Evolutionary conservation across 176 grass and related monocot genomes (phyloP).

Genomic region (Microstegium vimineum): DNA sequence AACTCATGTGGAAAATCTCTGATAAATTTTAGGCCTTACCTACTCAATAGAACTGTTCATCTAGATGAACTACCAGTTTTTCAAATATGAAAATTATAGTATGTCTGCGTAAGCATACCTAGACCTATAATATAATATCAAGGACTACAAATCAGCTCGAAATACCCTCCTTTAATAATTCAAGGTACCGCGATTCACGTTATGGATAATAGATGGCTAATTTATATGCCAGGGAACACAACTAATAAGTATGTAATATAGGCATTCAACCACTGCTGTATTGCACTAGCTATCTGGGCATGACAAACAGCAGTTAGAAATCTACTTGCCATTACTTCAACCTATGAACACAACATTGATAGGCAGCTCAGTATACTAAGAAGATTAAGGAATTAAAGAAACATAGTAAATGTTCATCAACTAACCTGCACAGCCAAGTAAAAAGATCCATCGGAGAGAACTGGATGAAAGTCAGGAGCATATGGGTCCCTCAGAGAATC

Average conservation of each 20-base stretch:
- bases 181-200: background rate
- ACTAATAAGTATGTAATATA: background rate
- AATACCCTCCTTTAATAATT: background rate
- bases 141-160: background rate
- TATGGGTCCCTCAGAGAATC: slow-evolving; percentile 57
- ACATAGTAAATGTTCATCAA: background rate
- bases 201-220: background rate
- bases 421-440: slow-evolving; percentile 80
- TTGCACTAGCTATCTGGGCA: slow-evolving; percentile 14
- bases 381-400: background rate
- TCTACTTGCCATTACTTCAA: background rate
- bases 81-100: background rate
- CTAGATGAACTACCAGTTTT: background rate
- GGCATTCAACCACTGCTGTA: background rate
- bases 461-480: slow-evolving; percentile 72
- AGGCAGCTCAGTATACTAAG: background rate
- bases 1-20: background rate
- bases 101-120: background rate
- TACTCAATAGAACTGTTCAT: background rate
- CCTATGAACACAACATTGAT: background rate
- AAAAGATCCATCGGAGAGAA: slow-evolving; percentile 53
- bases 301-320: background rate
- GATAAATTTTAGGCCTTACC: background rate
- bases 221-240: background rate
- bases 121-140: background rate